Conservation (phyloP, 1,139 yeast species). For the Scheffersomyces insectosa region DNA sequence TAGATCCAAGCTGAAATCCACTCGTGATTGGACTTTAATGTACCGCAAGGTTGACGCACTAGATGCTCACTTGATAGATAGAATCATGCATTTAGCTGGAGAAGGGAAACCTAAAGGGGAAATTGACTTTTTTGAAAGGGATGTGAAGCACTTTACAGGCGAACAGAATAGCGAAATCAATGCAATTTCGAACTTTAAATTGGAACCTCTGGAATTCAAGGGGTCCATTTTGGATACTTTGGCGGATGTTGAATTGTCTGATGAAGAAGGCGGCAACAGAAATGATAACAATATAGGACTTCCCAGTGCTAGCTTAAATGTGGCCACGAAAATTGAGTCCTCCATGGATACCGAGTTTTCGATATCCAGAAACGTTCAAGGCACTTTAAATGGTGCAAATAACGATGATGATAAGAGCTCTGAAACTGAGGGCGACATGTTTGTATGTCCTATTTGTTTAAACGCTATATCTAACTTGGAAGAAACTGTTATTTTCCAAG, state of each 20-base stretch:
- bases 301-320: background rate
- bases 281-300: background rate
- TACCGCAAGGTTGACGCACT: constrained; percentile 15
- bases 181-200: too few species aligned
- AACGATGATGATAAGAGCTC: constrained; percentile 13
- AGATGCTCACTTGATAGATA: constrained; percentile 11
- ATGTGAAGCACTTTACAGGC: too few species aligned
- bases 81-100: constrained; percentile 13
- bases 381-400: constrained; percentile 1
- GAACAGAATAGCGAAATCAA: too few species aligned
- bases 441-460: constrained; percentile 68
- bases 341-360: background rate
- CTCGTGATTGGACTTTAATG: constrained; percentile 23
- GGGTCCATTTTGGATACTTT: too few species aligned
- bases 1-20: constrained; percentile 5
- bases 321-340: background rate
- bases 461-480: constrained; percentile 55
- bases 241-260: constrained; percentile 15
- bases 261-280: constrained; percentile 18
- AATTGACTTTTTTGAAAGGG: too few species aligned
- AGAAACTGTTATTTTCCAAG: constrained; percentile 43
- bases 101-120: background rate
- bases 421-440: constrained; percentile 16
- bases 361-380: too few species aligned
- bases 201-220: too few species aligned